Conservation (phyloP, 2,329 filamentous ascomycete genomes). For the Cercospora citrullina region DNA sequence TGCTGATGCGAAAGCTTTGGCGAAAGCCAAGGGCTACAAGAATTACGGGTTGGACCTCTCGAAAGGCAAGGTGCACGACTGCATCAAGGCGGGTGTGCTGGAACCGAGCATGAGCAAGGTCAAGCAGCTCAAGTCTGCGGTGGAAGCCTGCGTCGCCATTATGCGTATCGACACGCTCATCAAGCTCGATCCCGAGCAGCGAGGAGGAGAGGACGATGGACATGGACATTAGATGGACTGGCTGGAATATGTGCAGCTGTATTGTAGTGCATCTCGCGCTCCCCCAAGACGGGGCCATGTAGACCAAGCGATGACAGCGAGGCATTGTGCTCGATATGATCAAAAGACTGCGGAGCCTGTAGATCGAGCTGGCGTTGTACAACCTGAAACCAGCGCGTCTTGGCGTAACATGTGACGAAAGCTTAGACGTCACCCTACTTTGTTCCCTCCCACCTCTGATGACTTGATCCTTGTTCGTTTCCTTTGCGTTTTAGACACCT, state of each 20-base stretch:
- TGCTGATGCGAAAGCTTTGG: conserved; percentile 81
- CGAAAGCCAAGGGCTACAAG: conserved; percentile 95
- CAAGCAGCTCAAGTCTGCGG: conserved; percentile 95
- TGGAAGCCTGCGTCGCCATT: conserved; percentile 97
- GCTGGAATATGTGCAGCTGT: neutral
- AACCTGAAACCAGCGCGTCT: neutral
- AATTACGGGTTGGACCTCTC: conserved; percentile 94
- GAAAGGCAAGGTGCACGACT: conserved; percentile 87
- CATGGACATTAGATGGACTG: conserved; percentile 40
- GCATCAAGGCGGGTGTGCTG: conserved; percentile 90
- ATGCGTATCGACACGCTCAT: conserved; percentile 99
- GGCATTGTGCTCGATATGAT: neutral
- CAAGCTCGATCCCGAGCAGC: conserved; percentile 90
- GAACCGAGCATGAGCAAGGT: conserved; percentile 99
- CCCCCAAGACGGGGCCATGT: conserved; percentile 4
- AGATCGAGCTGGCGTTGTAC: neutral
- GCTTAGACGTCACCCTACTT: conserved; percentile 3
- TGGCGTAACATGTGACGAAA: conserved; percentile 8
- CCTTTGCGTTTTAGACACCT: neutral
- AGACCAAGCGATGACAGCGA: conserved; percentile 6
- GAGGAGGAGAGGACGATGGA: conserved; percentile 67
- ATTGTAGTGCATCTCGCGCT: conserved; percentile 1
- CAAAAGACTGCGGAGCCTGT: neutral
- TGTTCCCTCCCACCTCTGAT: neutral
- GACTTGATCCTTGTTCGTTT: neutral